Base-by-base conservation (phyloP, 2,329 filamentous ascomycete species). In the Diaporthe sp. region DNA sequence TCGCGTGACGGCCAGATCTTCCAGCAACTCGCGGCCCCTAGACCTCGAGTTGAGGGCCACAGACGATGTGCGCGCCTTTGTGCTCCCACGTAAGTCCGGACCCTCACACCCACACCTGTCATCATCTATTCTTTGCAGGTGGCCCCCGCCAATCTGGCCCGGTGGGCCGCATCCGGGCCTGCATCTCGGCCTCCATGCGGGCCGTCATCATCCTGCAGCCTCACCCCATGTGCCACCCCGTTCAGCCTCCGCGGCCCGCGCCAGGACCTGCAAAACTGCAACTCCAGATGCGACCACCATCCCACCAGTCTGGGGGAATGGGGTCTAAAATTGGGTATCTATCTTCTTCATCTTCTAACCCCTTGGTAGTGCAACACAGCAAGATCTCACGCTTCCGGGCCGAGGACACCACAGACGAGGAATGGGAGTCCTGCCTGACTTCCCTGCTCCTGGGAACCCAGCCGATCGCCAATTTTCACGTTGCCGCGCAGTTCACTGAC, bases 371-470 rank as follows among this genome's bases (percentile, higher is more conserved):
- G 78, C 89, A 88, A 81, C 90, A 93, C 75, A 88, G 87, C 79
- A 86, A 86, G 51, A 83, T 91, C 71, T 84, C 86, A 51, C 87
- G 88, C 12, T 85, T 92, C 65, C 90, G 88, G 77, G 84, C 87
- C 37, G 86, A 87, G 79, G 90, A 88, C 78, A 89, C 87, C 76
- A 86, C 88, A 31, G 85, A 90, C 75, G 85, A 88, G n/a, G 92
- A 95, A 82, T 96, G 94, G 94, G 88, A 92, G 81, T 80, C 83
- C 20, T 89, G 93, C 70, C 83, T 96, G 25, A 84, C 85, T 63
- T 86, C 88, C 63, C 83, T 92, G 65, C 85, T 96, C 47, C 85
- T 91, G 13, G 85, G 88, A 67, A 82, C 80, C 72, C 85, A 87
- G 58, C 83, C 86, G 17, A 80, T 89, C 60, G 83, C 88, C 25